Evolutionary conservation across 2,329 filamentous ascomycete species (phyloP).

Genomic region (Trichoderma simmonsii): DNA sequence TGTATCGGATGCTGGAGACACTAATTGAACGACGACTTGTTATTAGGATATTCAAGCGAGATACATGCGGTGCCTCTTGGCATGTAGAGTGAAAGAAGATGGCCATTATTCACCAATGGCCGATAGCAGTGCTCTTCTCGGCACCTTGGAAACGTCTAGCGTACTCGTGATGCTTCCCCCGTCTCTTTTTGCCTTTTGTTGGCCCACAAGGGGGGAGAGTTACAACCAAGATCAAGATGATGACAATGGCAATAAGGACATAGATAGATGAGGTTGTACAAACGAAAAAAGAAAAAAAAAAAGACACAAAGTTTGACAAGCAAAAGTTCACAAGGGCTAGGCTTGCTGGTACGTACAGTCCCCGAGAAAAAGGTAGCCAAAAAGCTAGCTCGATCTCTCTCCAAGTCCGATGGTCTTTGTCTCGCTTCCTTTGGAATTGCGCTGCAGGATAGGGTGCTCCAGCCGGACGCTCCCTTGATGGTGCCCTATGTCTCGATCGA

Average conservation of each 20-base stretch:
- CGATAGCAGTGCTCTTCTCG: background rate
- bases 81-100: background rate
- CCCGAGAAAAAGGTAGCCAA: constrained; percentile 22
- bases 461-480: constrained; percentile 58
- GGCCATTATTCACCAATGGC: background rate
- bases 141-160: background rate
- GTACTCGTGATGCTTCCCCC: background rate
- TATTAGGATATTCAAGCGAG: constrained; percentile 17
- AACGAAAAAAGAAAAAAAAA: constrained; percentile 28
- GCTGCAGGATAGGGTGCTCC: constrained; percentile 24
- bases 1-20: background rate
- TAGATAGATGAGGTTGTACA: constrained; percentile 10
- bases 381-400: constrained; percentile 14
- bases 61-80: constrained; percentile 8
- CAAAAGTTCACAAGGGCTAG: constrained; percentile 25
- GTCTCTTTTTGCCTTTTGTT: background rate
- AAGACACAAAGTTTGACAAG: constrained; percentile 25
- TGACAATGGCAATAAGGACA: background rate
- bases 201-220: background rate
- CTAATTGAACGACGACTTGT: constrained; percentile 1
- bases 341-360: constrained; percentile 57
- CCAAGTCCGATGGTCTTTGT: constrained; percentile 8
- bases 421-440: constrained; percentile 19
- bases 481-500: constrained; percentile 47
- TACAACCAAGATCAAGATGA: background rate